These are phyloP conservation scores for Brassica nigra DNA, from an alignment of 345 rosid species.

Conservation along the genomic window DNA sequence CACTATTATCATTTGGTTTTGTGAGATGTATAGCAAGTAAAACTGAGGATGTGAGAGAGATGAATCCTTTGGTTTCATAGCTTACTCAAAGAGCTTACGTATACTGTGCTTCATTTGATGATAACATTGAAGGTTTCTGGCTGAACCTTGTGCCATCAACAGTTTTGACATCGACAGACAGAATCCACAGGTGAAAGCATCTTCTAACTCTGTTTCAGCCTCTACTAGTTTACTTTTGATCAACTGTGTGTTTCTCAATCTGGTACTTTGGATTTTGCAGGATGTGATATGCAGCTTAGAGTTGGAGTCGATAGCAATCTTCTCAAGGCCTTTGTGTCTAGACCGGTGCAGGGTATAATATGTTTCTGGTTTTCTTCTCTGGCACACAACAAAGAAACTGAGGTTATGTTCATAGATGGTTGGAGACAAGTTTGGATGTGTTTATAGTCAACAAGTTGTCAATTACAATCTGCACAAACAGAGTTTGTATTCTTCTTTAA, in stretches of 20 bases:
- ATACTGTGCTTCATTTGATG: background rate
- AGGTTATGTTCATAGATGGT: background rate
- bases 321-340: slow-evolving; percentile 54
- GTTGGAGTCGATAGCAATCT: slow-evolving; percentile 78
- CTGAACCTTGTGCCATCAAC: slow-evolving; percentile 91
- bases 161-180: slow-evolving; percentile 84
- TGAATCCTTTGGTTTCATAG: background rate
- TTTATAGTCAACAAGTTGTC: slow-evolving; percentile 21
- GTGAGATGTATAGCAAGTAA: background rate
- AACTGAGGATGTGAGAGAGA: background rate
- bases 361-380: slow-evolving; percentile 24
- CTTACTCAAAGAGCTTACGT: background rate
- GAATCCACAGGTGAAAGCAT: slow-evolving; percentile 61
- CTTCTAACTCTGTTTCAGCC: background rate
- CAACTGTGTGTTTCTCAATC: slow-evolving; percentile 14
- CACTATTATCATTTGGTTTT: background rate
- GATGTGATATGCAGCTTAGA: slow-evolving; percentile 86
- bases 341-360: background rate
- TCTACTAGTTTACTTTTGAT: background rate
- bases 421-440: slow-evolving; percentile 13
- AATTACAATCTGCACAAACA: background rate
- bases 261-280: slow-evolving; percentile 42
- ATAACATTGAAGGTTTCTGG: slow-evolving; percentile 58
- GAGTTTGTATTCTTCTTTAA: slow-evolving; percentile 14
- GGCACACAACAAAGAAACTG: slow-evolving; percentile 6